Evolutionary conservation across 179 eudicot genomes (phyloP).

Genomic region (Beta macrorhiza): DNA sequence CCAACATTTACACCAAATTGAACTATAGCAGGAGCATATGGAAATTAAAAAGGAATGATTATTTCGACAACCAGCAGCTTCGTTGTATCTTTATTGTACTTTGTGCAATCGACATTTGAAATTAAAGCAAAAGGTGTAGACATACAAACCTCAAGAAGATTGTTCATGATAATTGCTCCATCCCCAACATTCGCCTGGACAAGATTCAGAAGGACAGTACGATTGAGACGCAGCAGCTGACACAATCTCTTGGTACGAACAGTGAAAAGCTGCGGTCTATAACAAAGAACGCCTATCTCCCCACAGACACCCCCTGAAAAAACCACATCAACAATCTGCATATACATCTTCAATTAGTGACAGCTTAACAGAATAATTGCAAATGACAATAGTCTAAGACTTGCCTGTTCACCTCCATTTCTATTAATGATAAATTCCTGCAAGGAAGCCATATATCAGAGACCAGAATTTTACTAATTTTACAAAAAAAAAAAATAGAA

Average conservation of each 20-base stretch:
- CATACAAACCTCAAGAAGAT: constrained; percentile 66
- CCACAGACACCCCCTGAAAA: constrained; percentile 68
- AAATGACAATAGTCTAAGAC: constrained; percentile 26
- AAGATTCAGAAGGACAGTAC: constrained; percentile 64
- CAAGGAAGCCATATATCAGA: constrained; percentile 1
- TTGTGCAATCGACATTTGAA: no score
- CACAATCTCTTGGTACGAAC: constrained; percentile 75
- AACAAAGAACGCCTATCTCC: constrained; percentile 89
- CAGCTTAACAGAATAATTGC: neutral
- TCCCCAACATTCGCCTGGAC: constrained; percentile 86
- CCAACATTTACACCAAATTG: no score
- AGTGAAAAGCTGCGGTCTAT: constrained; percentile 78
- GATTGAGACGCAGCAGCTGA: constrained; percentile 74
- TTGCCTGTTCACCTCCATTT: constrained; percentile 59
- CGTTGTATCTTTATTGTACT: no score
- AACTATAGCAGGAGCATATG: no score
- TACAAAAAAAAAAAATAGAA: neutral
- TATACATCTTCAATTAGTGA: neutral
- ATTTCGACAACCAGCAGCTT: no score
- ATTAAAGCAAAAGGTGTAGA: no score
- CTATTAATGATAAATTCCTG: constrained; percentile 50
- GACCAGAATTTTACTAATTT: neutral
- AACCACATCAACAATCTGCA: constrained; percentile 54
- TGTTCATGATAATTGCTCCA: constrained; percentile 78
- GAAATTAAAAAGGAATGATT: no score